Evolutionary conservation across 441 rosid species (phyloP).

Genomic region (Erodium trifolium): DNA sequence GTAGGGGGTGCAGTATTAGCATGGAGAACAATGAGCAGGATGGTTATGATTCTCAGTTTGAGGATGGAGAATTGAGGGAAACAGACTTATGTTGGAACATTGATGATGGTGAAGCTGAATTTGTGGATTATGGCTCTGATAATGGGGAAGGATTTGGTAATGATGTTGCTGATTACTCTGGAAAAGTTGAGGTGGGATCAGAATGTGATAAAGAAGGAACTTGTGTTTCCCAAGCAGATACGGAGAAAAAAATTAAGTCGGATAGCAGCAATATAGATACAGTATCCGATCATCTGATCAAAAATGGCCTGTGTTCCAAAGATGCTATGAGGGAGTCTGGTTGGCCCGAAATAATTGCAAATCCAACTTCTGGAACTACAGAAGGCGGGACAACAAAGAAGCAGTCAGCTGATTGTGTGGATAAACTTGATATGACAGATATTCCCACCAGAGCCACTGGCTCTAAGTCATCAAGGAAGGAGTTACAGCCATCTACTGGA

Average conservation of each 20-base stretch:
- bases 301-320: conserved; percentile 3
- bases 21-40: too few relatives aligned
- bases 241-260: conserved; percentile 21
- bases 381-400: too few relatives aligned
- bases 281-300: conserved; percentile 22
- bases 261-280: conserved; percentile 9
- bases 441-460: conserved; percentile 8
- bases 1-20: neutral
- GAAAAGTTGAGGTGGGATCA: neutral
- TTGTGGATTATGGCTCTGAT: conserved; percentile 39
- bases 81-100: conserved; percentile 34
- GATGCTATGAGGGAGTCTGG: neutral
- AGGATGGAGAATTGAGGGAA: conserved; percentile 62
- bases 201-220: conserved; percentile 35
- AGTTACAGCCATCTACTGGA: conserved; percentile 15
- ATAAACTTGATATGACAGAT: too few relatives aligned
- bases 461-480: conserved; percentile 25
- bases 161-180: conserved; percentile 7
- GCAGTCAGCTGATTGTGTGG: too few relatives aligned
- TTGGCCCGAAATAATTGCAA: conserved; percentile 15
- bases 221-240: conserved; percentile 26
- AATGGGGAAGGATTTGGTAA: neutral
- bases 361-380: neutral
- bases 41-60: conserved; percentile 42
- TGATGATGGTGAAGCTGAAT: conserved; percentile 31